Evolutionary conservation across 2,329 filamentous ascomycete genomes (phyloP).

Genomic region (Talaromyces sp.): DNA sequence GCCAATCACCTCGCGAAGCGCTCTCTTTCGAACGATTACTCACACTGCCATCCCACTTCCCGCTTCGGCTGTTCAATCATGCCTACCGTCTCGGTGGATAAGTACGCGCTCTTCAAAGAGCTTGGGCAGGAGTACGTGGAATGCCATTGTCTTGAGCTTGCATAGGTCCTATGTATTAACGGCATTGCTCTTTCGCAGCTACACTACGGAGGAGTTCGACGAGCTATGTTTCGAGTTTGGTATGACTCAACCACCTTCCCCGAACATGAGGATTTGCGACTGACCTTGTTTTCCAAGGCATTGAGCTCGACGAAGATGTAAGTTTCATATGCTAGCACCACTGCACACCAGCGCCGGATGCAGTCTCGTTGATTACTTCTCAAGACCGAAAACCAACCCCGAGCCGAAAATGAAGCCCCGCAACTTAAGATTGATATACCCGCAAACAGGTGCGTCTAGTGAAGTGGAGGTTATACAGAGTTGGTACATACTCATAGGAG

Average conservation of each 20-base stretch:
- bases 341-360: neutral
- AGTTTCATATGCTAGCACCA: constrained; percentile 8
- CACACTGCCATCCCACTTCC: constrained; percentile 15
- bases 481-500: constrained; percentile 23
- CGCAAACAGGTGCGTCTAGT: constrained; percentile 71
- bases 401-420: constrained; percentile 78
- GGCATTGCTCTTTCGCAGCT: constrained; percentile 48
- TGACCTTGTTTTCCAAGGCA: constrained; percentile 49
- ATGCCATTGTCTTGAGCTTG: neutral
- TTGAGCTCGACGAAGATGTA: constrained; percentile 93
- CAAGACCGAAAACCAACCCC: constrained; percentile 67
- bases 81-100: constrained; percentile 97
- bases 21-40: neutral
- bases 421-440: constrained; percentile 98
- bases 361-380: constrained; percentile 16
- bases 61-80: constrained; percentile 51
- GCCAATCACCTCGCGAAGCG: neutral
- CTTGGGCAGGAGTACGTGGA: constrained; percentile 74
- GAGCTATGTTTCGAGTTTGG: constrained; percentile 98
- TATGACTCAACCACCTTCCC: constrained; percentile 29
- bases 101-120: constrained; percentile 90
- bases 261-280: constrained; percentile 23
- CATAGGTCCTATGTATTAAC: constrained; percentile 15
- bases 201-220: constrained; percentile 92
- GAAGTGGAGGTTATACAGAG: neutral